Conservation (phyloP, 805 yeast genomes). For the Torulaspora delbrueckii region DNA sequence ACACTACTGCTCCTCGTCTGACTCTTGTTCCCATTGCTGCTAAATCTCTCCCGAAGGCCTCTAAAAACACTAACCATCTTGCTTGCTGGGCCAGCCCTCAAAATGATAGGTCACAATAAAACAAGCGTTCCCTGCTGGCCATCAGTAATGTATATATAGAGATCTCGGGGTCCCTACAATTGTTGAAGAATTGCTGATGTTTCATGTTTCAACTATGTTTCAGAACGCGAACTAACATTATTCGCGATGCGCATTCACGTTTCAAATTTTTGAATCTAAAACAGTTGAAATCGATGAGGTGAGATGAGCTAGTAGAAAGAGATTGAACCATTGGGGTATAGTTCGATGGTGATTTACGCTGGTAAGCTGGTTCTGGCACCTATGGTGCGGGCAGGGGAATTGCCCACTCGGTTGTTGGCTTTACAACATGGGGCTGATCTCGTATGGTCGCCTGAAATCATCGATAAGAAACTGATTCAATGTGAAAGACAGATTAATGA, state of each 20-base stretch:
- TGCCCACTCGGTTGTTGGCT: constrained; percentile 80
- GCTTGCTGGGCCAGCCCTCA: neutral
- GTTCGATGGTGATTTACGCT: constrained; percentile 55
- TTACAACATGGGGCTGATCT: constrained; percentile 84
- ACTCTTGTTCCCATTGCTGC: constrained; percentile 7
- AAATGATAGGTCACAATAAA: neutral
- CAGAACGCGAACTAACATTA: constrained; percentile 11
- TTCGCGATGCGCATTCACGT: neutral
- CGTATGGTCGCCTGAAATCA: constrained; percentile 94
- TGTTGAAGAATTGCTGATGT: constrained; percentile 1
- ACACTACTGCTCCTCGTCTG: constrained; percentile 12
- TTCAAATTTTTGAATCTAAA: constrained; percentile 1
- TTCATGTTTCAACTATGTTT: constrained; percentile 13
- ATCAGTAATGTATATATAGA: constrained; percentile 1
- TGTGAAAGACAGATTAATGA: constrained; percentile 63
- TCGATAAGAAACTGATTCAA: constrained; percentile 74
- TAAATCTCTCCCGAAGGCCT: constrained; percentile 12
- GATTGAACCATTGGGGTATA: too few species aligned
- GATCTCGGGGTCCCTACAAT: neutral
- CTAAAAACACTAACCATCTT: constrained; percentile 8
- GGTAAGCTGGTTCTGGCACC: constrained; percentile 89
- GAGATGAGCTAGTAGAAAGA: neutral
- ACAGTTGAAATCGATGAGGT: constrained; percentile 2
- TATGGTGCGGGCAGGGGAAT: constrained; percentile 94
- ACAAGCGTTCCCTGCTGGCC: neutral